A percentile compares a stretch with the other conserved stretches of the same genome.
phyloP scores from a whole-genome alignment of 23 red algal species.

The Agarophyton chilense region DNA sequence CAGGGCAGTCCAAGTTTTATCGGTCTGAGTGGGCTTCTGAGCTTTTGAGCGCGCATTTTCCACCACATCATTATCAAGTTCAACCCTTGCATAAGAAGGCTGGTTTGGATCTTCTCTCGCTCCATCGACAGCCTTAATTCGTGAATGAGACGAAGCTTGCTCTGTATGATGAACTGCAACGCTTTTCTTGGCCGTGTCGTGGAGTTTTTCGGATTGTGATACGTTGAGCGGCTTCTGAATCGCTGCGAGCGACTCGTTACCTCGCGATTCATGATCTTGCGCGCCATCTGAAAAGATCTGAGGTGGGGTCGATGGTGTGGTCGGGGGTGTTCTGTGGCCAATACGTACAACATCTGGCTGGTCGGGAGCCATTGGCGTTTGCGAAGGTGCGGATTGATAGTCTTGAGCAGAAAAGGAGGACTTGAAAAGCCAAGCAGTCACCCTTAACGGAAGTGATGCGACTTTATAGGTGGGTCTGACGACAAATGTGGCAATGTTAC shows the following conservation, averaged over 20 bases:
- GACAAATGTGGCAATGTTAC: constrained; percentile 39
- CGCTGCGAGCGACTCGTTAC: not conserved
- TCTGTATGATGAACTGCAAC: no score
- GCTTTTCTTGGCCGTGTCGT: no score
- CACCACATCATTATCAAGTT: no score
- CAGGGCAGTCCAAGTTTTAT: no score
- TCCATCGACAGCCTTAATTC: no score
- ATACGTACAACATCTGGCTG: not conserved
- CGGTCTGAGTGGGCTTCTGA: no score
- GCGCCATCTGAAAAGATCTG: not conserved
- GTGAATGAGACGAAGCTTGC: no score
- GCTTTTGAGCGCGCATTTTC: no score
- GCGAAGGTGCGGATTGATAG: not conserved
- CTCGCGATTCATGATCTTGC: not conserved
- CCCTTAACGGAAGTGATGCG: constrained; percentile 12
- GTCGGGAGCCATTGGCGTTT: not conserved
- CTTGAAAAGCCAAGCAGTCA: constrained; percentile 13
- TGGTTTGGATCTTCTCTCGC: no score
- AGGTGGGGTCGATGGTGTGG: not conserved
- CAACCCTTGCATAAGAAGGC: no score
- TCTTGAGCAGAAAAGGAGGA: not conserved
- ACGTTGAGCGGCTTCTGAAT: not conserved
- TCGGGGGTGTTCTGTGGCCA: not conserved
- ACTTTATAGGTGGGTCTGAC: constrained; percentile 43
- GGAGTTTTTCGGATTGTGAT: not conserved